Evolutionary conservation across 2,329 filamentous ascomycete genomes (phyloP), one percentile per base, ranked within the genome.

Genomic region (Ophiobolus disseminans): DNA sequence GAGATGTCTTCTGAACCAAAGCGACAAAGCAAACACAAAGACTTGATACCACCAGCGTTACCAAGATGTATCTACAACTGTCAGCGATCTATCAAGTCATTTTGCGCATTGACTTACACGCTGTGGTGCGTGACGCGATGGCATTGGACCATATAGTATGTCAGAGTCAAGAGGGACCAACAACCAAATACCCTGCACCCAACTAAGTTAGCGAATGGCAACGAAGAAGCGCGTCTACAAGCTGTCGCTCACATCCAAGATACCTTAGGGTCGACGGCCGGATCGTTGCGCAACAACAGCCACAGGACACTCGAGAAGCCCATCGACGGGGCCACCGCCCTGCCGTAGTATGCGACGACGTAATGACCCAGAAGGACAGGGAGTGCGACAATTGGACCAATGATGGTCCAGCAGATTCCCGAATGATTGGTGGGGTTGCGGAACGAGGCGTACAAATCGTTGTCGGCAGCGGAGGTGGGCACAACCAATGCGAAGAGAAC

Each of bases 231-330:
- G 4, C 10, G 4, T 16, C 4, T 8, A 14, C 2, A 21, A 13
- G 7, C 31, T 35, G 6, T 16, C 9, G 45, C 58, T 55, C 40
- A 64, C 58, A 57, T 53, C 60, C 60, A 64, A n/a, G 60, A 40
- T 17, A 48, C 19, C 13, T 47, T 42, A 6, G 58, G 49, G 3
- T 45, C 41, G 3, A 64, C 43, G 7, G 55, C 56, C 5, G 47
- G 30, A 40, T 60, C 57, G 28, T 62, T 62, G 5, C 60, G 54
- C 57, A 64, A 54, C 17, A 62, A 55, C 13, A 62, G 40, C 45
- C 52, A 63, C 17, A 63, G 13, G 2, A 63, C 48, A 35, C 60
- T 62, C 2, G 60, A 43, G 6, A 60, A 41, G 1, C 58, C 60
- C 60, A 62, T 60, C 10, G 40, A 30, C 2, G 58, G 60, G 2